Evolutionary conservation across 2,329 filamentous ascomycete genomes (phyloP).

Genomic region (Diplocarpon mali): DNA sequence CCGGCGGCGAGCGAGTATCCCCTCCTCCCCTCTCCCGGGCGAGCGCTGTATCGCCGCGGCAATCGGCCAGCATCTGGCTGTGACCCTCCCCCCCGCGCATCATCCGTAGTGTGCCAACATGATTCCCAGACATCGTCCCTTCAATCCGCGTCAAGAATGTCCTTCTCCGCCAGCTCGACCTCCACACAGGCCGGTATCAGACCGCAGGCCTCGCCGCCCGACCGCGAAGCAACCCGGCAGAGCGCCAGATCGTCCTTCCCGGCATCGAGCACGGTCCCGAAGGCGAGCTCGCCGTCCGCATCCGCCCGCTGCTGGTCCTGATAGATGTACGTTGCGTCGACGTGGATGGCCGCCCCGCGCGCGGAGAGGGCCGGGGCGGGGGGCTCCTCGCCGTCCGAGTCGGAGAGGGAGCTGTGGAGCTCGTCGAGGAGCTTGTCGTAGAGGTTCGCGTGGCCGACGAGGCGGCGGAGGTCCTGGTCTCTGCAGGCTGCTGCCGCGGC

Average conservation of each 20-base stretch:
- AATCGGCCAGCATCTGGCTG: too few species aligned
- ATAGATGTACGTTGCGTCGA: not conserved
- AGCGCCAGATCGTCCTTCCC: not conserved
- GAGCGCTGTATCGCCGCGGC: too few species aligned
- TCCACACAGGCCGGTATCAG: not conserved
- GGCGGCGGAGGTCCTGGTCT: conserved; percentile 8
- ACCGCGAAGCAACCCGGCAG: not conserved
- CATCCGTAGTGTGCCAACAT: too few species aligned
- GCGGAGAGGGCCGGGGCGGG: not conserved
- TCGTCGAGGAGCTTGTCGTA: conserved; percentile 9
- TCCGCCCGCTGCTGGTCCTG: not conserved
- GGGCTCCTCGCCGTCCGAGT: not conserved
- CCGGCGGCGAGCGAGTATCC: too few species aligned
- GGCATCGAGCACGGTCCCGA: not conserved
- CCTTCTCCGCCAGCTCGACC: conserved; percentile 6
- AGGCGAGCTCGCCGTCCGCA: not conserved
- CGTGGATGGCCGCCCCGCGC: not conserved
- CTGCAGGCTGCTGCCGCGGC: conserved; percentile 4
- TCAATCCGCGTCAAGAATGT: conserved; percentile 3
- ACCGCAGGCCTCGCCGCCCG: not conserved
- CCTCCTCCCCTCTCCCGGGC: too few species aligned
- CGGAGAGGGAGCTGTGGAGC: not conserved
- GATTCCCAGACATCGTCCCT: not conserved
- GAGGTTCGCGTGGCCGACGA: conserved; percentile 10
- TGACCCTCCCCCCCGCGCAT: too few species aligned